These are phyloP conservation scores for Xylaria polymorpha DNA, from an alignment of 2,329 filamentous ascomycete genomes.

Conservation along the genomic window DNA sequence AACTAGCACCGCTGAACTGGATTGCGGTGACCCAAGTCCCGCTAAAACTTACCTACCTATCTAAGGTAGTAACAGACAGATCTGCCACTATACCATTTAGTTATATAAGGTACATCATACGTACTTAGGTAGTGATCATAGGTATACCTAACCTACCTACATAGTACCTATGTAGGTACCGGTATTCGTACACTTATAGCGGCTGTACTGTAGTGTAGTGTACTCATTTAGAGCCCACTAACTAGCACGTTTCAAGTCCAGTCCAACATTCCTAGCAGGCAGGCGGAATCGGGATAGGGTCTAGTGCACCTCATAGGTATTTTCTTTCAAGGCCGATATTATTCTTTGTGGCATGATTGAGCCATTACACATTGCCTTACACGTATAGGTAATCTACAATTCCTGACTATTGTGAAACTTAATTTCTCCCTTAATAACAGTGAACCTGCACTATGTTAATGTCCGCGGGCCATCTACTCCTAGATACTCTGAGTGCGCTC, in stretches of 20 bases:
- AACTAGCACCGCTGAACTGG: not conserved
- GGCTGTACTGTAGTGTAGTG: not conserved
- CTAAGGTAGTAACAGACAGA: not conserved
- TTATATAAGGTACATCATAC: not conserved
- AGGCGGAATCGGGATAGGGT: not conserved
- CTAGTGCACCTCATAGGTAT: constrained; percentile 2
- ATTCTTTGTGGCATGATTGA: constrained; percentile 1
- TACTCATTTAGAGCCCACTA: not conserved
- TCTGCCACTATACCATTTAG: not conserved
- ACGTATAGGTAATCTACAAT: not conserved
- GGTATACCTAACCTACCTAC: no score
- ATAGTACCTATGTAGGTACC: not conserved
- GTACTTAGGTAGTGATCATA: not conserved
- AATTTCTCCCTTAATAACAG: constrained; percentile 2
- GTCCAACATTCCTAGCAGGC: not conserved
- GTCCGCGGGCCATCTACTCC: no score
- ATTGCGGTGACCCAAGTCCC: constrained; percentile 2
- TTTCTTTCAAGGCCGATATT: not conserved
- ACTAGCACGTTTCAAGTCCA: constrained; percentile 4
- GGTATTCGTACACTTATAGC: constrained; percentile 4
- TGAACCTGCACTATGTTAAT: not conserved
- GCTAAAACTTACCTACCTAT: constrained; percentile 8
- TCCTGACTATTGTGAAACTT: not conserved
- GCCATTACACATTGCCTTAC: not conserved
- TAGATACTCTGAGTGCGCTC: not conserved